These are phyloP conservation scores for Ambrosia artemisiifolia DNA, from an alignment of 129 eudicot genomes.

Conservation along the genomic window DNA sequence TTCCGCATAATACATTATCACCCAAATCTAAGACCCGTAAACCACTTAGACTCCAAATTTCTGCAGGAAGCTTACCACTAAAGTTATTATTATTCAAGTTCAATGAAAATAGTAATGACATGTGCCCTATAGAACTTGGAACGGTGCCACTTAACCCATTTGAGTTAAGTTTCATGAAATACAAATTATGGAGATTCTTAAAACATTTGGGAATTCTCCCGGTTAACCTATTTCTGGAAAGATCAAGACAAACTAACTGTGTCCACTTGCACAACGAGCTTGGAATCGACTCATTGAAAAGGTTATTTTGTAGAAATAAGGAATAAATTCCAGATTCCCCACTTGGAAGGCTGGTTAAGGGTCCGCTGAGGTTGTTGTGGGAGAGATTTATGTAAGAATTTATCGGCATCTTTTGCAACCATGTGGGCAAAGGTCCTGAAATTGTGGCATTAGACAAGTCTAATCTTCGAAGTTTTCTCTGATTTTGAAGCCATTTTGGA, in stretches of 20 bases:
- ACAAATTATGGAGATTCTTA: background rate
- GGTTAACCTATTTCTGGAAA: constrained; percentile 2
- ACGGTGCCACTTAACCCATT: background rate
- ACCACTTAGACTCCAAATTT: background rate
- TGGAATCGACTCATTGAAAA: constrained; percentile 1
- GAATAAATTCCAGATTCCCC: background rate
- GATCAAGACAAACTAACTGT: background rate
- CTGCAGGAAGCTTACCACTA: constrained; percentile 3
- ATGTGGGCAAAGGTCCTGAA: background rate
- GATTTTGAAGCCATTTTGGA: constrained; percentile 27
- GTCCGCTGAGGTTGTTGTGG: constrained; percentile 10
- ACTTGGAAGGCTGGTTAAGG: background rate
- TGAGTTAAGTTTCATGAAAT: background rate
- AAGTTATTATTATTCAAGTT: too few species aligned
- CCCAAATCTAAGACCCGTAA: constrained; percentile 18
- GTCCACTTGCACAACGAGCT: constrained; percentile 3
- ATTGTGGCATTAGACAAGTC: background rate
- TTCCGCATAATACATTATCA: constrained; percentile 7
- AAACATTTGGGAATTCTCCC: background rate
- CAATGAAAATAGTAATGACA: background rate
- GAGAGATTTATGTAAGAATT: constrained; percentile 9
- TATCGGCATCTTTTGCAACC: background rate
- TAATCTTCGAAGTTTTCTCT: background rate
- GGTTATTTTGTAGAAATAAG: constrained; percentile 12
- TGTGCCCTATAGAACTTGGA: background rate